Percentiles rank a stretch among this genome's conserved stretches.
These are phyloP conservation scores for Botrytis tulipae DNA, from an alignment of 2,329 filamentous ascomycete genomes.

Conservation along the genomic window DNA sequence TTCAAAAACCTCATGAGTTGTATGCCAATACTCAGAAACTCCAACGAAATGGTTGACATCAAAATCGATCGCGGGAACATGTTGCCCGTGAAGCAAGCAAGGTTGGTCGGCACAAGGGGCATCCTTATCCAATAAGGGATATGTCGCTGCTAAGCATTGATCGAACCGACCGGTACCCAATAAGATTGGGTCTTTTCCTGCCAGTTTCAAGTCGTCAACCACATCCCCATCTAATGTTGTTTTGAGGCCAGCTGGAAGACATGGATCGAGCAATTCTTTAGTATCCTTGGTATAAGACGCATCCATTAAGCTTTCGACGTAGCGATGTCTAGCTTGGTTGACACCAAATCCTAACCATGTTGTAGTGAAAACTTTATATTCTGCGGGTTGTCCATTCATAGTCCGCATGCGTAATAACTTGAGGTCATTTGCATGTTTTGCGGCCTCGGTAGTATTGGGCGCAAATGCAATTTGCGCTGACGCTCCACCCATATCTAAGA, in stretches of 20 bases:
- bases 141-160: slow-evolving; percentile 78
- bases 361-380: slow-evolving; percentile 90
- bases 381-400: slow-evolving; percentile 70
- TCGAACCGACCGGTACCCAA: slow-evolving; percentile 85
- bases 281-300: slow-evolving; percentile 57
- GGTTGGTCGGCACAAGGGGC: slow-evolving; percentile 77
- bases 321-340: slow-evolving; percentile 83
- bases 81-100: slow-evolving; percentile 85
- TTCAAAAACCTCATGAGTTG: slow-evolving; percentile 90
- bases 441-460: slow-evolving; percentile 85
- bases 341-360: slow-evolving; percentile 98
- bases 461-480: slow-evolving; percentile 98
- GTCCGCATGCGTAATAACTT: slow-evolving; percentile 83
- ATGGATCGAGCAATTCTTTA: slow-evolving; percentile 82
- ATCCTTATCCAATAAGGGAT: slow-evolving; percentile 86
- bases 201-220: slow-evolving; percentile 42
- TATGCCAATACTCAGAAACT: slow-evolving; percentile 98
- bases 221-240: slow-evolving; percentile 69
- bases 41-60: slow-evolving; percentile 97
- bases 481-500: slow-evolving; percentile 96
- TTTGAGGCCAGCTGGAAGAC: slow-evolving; percentile 74
- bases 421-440: slow-evolving; percentile 85
- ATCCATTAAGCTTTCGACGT: slow-evolving; percentile 73
- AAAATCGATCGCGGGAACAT: slow-evolving; percentile 94
- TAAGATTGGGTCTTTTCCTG: slow-evolving; percentile 53